These are phyloP conservation scores for Phaeoacremonium minimum DNA, from an alignment of 2,329 filamentous ascomycete species.

Conservation along the genomic window DNA sequence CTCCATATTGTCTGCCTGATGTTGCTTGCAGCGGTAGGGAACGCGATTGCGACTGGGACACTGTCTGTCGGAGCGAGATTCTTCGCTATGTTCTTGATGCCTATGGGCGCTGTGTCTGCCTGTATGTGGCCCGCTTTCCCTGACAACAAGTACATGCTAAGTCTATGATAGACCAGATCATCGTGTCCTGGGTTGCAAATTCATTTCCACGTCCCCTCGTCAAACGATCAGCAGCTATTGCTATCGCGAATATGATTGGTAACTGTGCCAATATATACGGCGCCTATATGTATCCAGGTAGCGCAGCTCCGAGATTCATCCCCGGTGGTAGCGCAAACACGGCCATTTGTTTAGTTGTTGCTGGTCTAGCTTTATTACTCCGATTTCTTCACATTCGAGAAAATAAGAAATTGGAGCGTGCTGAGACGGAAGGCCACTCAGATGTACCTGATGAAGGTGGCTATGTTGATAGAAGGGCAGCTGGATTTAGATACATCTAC, in stretches of 20 bases:
- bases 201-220: constrained; percentile 67
- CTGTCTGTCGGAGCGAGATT: constrained; percentile 47
- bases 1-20: constrained; percentile 51
- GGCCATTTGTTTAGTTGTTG: constrained; percentile 57
- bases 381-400: constrained; percentile 52
- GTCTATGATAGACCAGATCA: constrained; percentile 44
- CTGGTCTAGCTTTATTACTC: constrained; percentile 45
- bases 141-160: too few relatives aligned
- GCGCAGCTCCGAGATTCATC: constrained; percentile 37
- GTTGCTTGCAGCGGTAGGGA: constrained; percentile 46
- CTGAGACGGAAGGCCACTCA: constrained; percentile 31
- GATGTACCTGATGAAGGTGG: constrained; percentile 25
- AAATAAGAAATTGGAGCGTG: constrained; percentile 54
- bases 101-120: constrained; percentile 45
- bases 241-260: constrained; percentile 63
- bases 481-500: constrained; percentile 24
- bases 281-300: constrained; percentile 41
- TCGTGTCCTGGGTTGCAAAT: constrained; percentile 66
- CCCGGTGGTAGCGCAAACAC: constrained; percentile 57
- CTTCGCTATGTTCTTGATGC: constrained; percentile 61
- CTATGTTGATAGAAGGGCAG: constrained; percentile 13
- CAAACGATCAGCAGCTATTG: constrained; percentile 61
- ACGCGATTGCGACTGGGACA: constrained; percentile 49
- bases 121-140: constrained; percentile 20
- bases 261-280: constrained; percentile 49